Percentiles rank a stretch among this genome's conserved stretches.
Evolutionary conservation across 2,329 filamentous ascomycete genomes (phyloP).

Genomic region (Volutella citrinella): DNA sequence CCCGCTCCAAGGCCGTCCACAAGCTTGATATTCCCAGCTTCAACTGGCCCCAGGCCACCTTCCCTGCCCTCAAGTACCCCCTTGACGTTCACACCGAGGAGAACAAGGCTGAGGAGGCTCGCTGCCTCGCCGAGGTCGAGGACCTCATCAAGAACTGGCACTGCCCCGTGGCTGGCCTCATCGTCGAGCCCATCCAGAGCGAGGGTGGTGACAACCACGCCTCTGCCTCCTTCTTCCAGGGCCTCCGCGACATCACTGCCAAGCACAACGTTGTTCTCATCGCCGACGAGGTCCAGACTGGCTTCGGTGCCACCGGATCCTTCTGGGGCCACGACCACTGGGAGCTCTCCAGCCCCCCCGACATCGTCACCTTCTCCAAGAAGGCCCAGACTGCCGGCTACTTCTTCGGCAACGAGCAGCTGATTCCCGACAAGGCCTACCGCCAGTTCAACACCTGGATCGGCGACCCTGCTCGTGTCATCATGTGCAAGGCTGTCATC

Average conservation of each 20-base stretch:
- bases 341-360: conserved; percentile 67
- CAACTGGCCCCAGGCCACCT: conserved; percentile 81
- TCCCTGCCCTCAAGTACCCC: conserved; percentile 75
- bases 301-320: conserved; percentile 76
- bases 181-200: conserved; percentile 79
- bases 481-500: conserved; percentile 76
- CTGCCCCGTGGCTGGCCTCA: conserved; percentile 68
- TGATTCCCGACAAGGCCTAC: conserved; percentile 78
- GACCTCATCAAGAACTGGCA: conserved; percentile 64
- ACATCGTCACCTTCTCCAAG: conserved; percentile 88
- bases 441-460: conserved; percentile 89
- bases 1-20: conserved; percentile 79
- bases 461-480: conserved; percentile 73
- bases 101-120: conserved; percentile 68
- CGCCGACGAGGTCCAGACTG: conserved; percentile 82
- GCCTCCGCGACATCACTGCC: conserved; percentile 68
- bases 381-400: conserved; percentile 84
- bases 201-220: conserved; percentile 85
- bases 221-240: conserved; percentile 73
- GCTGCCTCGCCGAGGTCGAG: conserved; percentile 72
- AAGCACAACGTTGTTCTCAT: conserved; percentile 71
- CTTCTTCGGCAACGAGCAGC: conserved; percentile 72
- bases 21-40: conserved; percentile 87
- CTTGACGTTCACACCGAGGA: conserved; percentile 66
- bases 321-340: conserved; percentile 90